phyloP scores from a whole-genome alignment of 148 eudicot species.

The Rhododendron molle region DNA sequence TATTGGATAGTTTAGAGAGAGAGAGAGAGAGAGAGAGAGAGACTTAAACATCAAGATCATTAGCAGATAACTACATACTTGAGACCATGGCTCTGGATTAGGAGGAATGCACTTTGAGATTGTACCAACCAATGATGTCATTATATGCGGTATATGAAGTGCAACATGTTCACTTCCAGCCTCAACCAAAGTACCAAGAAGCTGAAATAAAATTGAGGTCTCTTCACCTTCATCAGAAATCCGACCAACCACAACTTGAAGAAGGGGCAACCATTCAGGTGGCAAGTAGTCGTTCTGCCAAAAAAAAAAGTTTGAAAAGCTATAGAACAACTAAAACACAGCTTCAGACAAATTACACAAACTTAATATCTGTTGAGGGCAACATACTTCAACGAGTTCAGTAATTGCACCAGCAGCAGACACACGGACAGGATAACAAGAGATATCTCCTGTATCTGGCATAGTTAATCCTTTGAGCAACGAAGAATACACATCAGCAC shows the following conservation, averaged over 20 bases:
- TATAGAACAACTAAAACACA: not conserved
- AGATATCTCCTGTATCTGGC: slow-evolving; percentile 48
- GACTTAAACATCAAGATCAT: not conserved
- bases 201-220: slow-evolving; percentile 52
- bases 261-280: slow-evolving; percentile 73
- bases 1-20: not conserved
- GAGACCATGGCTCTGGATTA: slow-evolving; percentile 63
- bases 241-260: slow-evolving; percentile 56
- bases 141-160: slow-evolving; percentile 50
- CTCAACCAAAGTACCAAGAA: slow-evolving; percentile 71
- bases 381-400: slow-evolving; percentile 52
- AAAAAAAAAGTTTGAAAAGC: slow-evolving; percentile 1
- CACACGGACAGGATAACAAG: slow-evolving; percentile 64
- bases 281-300: slow-evolving; percentile 68
- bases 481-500: slow-evolving; percentile 58
- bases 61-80: slow-evolving; percentile 37
- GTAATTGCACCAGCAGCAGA: slow-evolving; percentile 75
- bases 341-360: not conserved
- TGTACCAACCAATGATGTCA: slow-evolving; percentile 36
- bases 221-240: slow-evolving; percentile 57
- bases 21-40: not conserved
- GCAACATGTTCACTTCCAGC: slow-evolving; percentile 54
- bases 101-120: slow-evolving; percentile 50
- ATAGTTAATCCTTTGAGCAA: slow-evolving; percentile 52
- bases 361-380: slow-evolving; percentile 4